These are phyloP conservation scores for Nitzschia sp. DNA, from an alignment of 108 stramenopile species.

Conservation along the genomic window DNA sequence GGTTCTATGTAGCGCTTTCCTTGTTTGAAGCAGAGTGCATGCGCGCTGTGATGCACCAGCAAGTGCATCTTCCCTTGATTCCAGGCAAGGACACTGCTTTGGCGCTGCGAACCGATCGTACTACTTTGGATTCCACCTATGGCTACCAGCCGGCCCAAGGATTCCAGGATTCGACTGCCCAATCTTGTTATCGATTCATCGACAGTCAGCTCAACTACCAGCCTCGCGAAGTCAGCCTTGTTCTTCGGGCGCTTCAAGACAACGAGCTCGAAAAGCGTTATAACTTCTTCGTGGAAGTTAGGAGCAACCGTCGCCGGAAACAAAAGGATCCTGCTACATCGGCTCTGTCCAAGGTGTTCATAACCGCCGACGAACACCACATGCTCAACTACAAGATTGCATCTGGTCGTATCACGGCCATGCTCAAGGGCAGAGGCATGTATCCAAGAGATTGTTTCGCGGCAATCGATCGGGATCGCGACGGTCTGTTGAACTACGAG, in stretches of 20 bases:
- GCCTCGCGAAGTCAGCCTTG: constrained; percentile 83
- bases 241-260: constrained; percentile 92
- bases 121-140: constrained; percentile 79
- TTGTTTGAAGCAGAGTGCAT: constrained; percentile 96
- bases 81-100: constrained; percentile 82
- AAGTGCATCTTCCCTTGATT: constrained; percentile 67
- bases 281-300: constrained; percentile 94
- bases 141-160: constrained; percentile 82
- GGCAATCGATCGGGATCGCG: constrained; percentile 92
- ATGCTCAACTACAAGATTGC: constrained; percentile 94
- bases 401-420: constrained; percentile 86
- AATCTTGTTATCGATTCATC: constrained; percentile 94
- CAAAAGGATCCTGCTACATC: constrained; percentile 89
- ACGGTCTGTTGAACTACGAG: constrained; percentile 90
- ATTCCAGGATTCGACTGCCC: constrained; percentile 89
- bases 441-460: constrained; percentile 95
- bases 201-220: constrained; percentile 93
- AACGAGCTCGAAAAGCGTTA: constrained; percentile 83
- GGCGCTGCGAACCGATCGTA: constrained; percentile 77
- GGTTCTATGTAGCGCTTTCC: constrained; percentile 92
- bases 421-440: constrained; percentile 93
- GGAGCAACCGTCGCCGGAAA: constrained; percentile 93
- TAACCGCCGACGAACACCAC: constrained; percentile 94
- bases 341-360: constrained; percentile 93
- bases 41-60: constrained; percentile 91